Evolutionary conservation across 257 asterid species (phyloP), one percentile per base, ranked within the genome.

Genomic region (Solanum ossicruentum): DNA sequence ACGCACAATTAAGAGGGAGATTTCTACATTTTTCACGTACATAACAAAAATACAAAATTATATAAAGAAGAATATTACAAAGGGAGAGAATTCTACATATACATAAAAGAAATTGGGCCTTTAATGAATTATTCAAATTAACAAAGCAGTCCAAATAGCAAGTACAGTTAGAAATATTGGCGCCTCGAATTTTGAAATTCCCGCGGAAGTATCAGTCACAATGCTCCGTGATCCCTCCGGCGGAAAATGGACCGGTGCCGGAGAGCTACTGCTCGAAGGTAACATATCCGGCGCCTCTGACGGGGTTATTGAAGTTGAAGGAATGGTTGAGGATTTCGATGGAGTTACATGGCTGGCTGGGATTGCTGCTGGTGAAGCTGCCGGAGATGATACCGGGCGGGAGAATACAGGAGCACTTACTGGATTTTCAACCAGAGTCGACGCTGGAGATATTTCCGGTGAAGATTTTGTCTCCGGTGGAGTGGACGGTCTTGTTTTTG

Each of bases 191-290:
- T 78, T 69, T 3, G 88, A 65, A 20, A 52, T 61, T 2, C 93
- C 87, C 43, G 91, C 88, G 32, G 93, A 89, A 12, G 20, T 73
- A 7, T 88, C 88, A 84, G 90, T 89, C 84, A 70, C 92, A 65
- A 93, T 92, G 82, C 89, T 90, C 60, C 60, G 88, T 12, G 95
- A 84, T 51, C 84, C 84, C 72, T 81, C 94, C 86, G 97, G 96
- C 8, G 91, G 84, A 7, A 87, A 89, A 83, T 86, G 67, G 12
- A 83, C 86, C 41, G 93, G 98, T 43, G 90, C 13, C 7, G 87
- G 88, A 0, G 82, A 89, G 54, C 87, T 89, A 61, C 93, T 87
- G 66, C 82, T 85, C 4, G 95, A 87, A 15, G 94, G 92, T 10
- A 91, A 89, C 12, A 85, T 60, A 12, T 17, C 87, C 23, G 94